Base-by-base conservation (phyloP, 2,329 filamentous ascomycete species). In the Massarina eburnea region DNA sequence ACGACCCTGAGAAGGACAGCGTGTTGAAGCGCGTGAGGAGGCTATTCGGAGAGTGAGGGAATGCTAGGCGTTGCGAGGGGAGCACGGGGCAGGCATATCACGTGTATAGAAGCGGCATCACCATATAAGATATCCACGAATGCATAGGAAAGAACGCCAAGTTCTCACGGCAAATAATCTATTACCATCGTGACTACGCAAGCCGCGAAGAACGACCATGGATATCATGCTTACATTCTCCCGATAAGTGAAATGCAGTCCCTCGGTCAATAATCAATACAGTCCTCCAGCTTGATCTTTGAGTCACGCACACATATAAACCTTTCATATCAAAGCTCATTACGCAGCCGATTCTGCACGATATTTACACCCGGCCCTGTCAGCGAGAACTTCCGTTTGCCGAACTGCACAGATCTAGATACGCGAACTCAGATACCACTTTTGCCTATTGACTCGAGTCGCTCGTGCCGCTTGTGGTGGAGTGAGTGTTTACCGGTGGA, bases 1-100 rank as follows among this genome's bases (percentile, higher is more conserved):
- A 99, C 68, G 92, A 99, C 63, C 94, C 94, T 0, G 94, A 99
- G 75, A 99, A 99, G 78, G 94, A 99, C 72, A 97, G 92, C 67
- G 92, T 99, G 34, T 72, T 99, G 73, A 88, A 91, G 75, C 82
- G 94, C 57, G 94, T 99, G 55, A 77, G 82, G 68, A 82, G 85
- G 62, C 65, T 89, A 53, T 86, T 86, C 72, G 84, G 84, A 56
- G 84, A 91, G 76, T 91, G 82, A 68, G 39, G 12, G 12, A 8
- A 1, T 20, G 8, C 29, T 33, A 10, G 15, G 36, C 5, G 5
- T 26, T n/a, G 4, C 17, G 20, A 8, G 36, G 40, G 12, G 14
- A 32, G 40, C n/a, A 8, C n/a, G 21, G 8, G 18, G 12, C 18
- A 21, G 44, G 21, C n/a, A 29, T 46, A 10, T 17, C 39, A 19